These are phyloP conservation scores for Saccharomycopsis oosterbeekiorum DNA, from an alignment of 805 yeast species.

Conservation along the genomic window DNA sequence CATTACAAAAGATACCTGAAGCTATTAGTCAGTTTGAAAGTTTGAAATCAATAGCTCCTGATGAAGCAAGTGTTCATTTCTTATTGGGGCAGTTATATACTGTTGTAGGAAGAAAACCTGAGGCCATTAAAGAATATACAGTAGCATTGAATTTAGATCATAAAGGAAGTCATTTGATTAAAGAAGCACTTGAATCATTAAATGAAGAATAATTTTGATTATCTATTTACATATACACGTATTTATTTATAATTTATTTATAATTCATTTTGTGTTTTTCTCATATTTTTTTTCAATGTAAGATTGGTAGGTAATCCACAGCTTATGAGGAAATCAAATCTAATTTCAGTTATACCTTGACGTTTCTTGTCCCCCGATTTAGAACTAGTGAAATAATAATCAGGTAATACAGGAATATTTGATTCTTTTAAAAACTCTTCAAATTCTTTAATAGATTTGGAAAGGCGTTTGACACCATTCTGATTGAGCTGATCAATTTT, in stretches of 20 bases:
- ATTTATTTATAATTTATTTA: neutral
- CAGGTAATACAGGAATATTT: slow-evolving; percentile 17
- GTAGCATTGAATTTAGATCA: slow-evolving; percentile 88
- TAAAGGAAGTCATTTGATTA: slow-evolving; percentile 75
- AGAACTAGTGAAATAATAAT: slow-evolving; percentile 12
- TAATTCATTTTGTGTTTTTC: neutral
- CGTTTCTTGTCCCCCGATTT: slow-evolving; percentile 1
- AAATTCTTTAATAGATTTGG: slow-evolving; percentile 28
- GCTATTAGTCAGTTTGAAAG: slow-evolving; percentile 70
- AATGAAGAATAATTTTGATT: slow-evolving; percentile 11
- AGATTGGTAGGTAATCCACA: slow-evolving; percentile 12
- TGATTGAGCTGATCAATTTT: slow-evolving; percentile 52
- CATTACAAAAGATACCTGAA: slow-evolving; percentile 58
- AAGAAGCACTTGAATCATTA: slow-evolving; percentile 66
- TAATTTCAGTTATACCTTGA: slow-evolving; percentile 15
- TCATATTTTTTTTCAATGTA: slow-evolving; percentile 8
- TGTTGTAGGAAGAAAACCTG: slow-evolving; percentile 58
- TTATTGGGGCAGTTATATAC: slow-evolving; percentile 80
- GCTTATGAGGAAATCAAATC: slow-evolving; percentile 12
- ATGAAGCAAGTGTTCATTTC: slow-evolving; percentile 90
- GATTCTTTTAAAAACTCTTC: slow-evolving; percentile 31
- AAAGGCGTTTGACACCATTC: slow-evolving; percentile 11
- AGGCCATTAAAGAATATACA: slow-evolving; percentile 79
- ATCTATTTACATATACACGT: neutral
- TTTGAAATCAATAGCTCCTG: slow-evolving; percentile 73